Evolutionary conservation across 306 rosid species (phyloP), one percentile per base, ranked within the genome.

Genomic region (Geum urbanum): DNA sequence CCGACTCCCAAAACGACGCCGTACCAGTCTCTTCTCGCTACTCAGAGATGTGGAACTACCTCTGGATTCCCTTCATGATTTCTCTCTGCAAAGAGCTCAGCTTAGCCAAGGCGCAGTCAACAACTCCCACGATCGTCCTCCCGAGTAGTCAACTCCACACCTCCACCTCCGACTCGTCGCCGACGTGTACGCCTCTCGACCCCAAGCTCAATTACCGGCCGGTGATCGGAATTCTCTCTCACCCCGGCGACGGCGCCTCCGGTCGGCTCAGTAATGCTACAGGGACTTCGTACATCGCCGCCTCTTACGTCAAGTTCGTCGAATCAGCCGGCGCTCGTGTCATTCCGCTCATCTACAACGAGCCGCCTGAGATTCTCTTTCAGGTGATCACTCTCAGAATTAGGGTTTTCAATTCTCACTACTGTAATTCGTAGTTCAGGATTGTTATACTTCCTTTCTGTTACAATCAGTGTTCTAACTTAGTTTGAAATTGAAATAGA

Each of bases 301-400:
- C 97, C 12, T 92, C 97, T 5, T 92, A 92, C 57, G 97, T 92
- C 20, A 92, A 89, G 67, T 89, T 92, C 57, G 90, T 75, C 27
- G 96, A 92, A 61, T 84, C 95, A 8, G 95, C 92, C 11, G 96
- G 97, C 12, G 97, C 97, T 55, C 77, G 97, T 20, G 97, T 89
- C 43, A 77, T 92, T 76, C 96, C 97, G 24, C 89, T 92, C 22
- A 80, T 92, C 71, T 92, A 77, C 54, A 92, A 63, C 55, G 95
- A 92, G 71, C 86, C 96, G 20, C 56, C 63, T 11, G 85, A 87
- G 45, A 63, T 75, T 74, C 84, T 89, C 70, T 76, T 78, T 72
- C 78, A 86, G 96, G 92, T 86, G 55, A 48, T 52, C 51, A 15
- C 19, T 11, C 7, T 13, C 4, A 2, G 6, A 11, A 27, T 27